These are phyloP conservation scores for Fusarium anthophilum DNA, from an alignment of 2,329 filamentous ascomycete genomes.

Conservation along the genomic window DNA sequence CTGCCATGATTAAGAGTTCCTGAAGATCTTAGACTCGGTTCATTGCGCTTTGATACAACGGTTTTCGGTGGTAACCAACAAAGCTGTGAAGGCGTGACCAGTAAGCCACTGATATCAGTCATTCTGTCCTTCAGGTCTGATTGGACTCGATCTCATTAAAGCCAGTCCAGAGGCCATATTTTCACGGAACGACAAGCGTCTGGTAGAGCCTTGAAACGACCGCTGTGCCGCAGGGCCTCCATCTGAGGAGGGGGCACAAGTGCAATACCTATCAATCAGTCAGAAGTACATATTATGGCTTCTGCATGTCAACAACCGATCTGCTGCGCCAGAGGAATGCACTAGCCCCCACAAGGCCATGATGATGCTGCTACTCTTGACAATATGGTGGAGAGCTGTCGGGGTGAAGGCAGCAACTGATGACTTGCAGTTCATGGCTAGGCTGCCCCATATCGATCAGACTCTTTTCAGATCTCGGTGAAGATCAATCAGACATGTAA, in stretches of 20 bases:
- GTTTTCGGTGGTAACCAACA: not conserved
- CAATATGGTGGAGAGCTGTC: not conserved
- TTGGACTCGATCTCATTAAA: slow-evolving; percentile 34
- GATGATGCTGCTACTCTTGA: not conserved
- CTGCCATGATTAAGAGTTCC: slow-evolving; percentile 10
- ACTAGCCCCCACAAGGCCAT: slow-evolving; percentile 15
- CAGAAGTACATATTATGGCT: slow-evolving; percentile 13
- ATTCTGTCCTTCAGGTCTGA: slow-evolving; percentile 19
- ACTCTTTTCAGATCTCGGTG: slow-evolving; percentile 19
- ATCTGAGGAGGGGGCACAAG: slow-evolving; percentile 20
- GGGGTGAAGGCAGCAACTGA: not conserved
- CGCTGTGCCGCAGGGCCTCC: slow-evolving; percentile 22
- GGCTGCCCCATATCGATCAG: slow-evolving; percentile 18
- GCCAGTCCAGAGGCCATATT: slow-evolving; percentile 25
- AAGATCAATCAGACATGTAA: slow-evolving; percentile 16
- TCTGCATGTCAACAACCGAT: slow-evolving; percentile 25
- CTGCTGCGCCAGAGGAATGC: slow-evolving; percentile 23
- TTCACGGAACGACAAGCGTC: slow-evolving; percentile 21
- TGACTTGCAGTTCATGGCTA: slow-evolving; percentile 17
- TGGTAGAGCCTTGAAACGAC: not conserved
- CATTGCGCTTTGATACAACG: not conserved
- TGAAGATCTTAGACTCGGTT: slow-evolving; percentile 16
- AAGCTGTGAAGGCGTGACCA: not conserved
- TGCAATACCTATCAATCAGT: slow-evolving; percentile 28
- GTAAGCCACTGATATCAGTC: slow-evolving; percentile 1